Conservation (phyloP, 2,329 filamentous ascomycete species). For the Colletotrichum sp. region DNA sequence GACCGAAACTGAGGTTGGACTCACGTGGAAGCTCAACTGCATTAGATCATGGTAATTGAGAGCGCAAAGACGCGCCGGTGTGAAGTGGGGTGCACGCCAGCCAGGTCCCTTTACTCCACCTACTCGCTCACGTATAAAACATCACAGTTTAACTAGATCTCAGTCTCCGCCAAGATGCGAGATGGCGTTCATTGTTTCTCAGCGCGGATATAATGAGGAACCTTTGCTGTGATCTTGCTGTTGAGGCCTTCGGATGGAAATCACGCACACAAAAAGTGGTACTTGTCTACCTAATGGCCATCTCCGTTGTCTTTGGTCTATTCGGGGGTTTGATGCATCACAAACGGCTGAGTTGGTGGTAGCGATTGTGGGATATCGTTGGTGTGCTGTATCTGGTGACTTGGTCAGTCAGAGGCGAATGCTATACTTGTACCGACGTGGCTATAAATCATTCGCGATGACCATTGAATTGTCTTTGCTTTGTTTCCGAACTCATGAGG, state of each 20-base stretch:
- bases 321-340: not conserved
- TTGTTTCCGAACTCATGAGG: no score
- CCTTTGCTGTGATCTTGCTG: fast-evolving
- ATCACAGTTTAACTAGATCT: not conserved
- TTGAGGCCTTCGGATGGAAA: not conserved
- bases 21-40: not conserved
- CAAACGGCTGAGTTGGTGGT: not conserved
- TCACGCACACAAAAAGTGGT: not conserved
- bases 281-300: no score
- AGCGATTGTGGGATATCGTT: not conserved
- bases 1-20: not conserved
- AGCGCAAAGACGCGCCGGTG: not conserved
- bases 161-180: not conserved
- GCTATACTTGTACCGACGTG: no score
- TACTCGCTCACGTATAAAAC: not conserved
- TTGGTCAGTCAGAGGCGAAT: no score
- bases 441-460: no score
- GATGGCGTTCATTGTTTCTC: not conserved
- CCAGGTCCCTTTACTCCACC: not conserved
- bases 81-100: no score
- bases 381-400: not conserved
- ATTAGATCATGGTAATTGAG: not conserved
- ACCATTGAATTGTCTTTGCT: no score
- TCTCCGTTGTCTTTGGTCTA: not conserved
- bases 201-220: not conserved